phyloP scores from a whole-genome alignment of 2,329 filamentous ascomycete genomes.

The Drechslerella coelobrocha region DNA sequence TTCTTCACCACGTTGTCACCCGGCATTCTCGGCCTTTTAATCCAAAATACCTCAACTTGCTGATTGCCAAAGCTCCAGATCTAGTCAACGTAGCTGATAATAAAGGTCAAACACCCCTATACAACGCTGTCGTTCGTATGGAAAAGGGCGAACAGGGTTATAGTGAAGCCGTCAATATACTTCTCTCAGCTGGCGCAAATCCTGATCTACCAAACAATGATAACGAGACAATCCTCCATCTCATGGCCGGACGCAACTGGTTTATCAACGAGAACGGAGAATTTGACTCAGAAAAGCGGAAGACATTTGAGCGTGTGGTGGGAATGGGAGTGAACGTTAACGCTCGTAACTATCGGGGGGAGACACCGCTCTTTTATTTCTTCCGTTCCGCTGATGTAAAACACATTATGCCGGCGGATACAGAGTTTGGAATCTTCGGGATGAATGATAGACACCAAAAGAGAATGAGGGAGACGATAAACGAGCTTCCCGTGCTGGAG shows the following conservation, averaged over 20 bases:
- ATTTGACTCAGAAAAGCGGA: constrained; percentile 8
- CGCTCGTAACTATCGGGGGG: background rate
- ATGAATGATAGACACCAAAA: background rate
- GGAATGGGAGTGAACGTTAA: constrained; percentile 12
- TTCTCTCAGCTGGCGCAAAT: constrained; percentile 19
- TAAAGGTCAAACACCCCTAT: background rate
- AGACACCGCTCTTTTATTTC: constrained; percentile 22
- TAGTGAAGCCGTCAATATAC: background rate
- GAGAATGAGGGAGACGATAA: constrained; percentile 7
- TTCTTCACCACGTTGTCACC: constrained; percentile 1
- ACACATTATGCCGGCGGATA: background rate
- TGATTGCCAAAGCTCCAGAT: constrained; percentile 12
- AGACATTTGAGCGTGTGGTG: constrained; percentile 18
- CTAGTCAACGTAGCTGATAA: constrained; percentile 8
- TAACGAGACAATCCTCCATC: background rate
- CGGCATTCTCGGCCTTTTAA: background rate
- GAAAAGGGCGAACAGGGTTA: background rate
- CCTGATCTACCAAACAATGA: constrained; percentile 2
- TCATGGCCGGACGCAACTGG: background rate
- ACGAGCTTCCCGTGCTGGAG: constrained; percentile 4
- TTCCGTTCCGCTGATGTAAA: background rate
- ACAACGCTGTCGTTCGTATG: constrained; percentile 1
- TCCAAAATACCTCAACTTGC: background rate
- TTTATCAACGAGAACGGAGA: background rate
- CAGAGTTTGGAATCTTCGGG: background rate